These are phyloP conservation scores for Chrysopogon serrulatus DNA, from an alignment of 176 grass and related monocot genomes.

Conservation along the genomic window DNA sequence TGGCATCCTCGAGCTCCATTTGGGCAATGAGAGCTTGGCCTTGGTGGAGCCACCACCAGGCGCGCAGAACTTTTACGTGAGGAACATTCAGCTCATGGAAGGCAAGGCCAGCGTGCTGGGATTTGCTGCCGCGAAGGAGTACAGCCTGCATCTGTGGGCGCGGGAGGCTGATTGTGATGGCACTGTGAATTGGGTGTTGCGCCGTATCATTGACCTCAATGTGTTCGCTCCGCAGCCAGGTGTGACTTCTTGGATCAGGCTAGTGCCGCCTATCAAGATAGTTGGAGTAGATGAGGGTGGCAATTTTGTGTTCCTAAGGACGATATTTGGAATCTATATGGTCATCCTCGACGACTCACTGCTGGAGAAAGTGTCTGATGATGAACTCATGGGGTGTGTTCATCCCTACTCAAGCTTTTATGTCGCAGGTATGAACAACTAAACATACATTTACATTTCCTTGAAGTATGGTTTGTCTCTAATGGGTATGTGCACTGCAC, in stretches of 20 bases:
- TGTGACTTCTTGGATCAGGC: not conserved
- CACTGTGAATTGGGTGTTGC: not conserved
- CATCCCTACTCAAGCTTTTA: slow-evolving; percentile 7
- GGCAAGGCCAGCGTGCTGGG: not conserved
- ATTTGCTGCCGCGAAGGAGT: not conserved
- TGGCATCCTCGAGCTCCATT: slow-evolving; percentile 8
- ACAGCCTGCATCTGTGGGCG: not conserved
- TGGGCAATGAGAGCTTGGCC: not conserved
- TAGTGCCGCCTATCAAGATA: not conserved
- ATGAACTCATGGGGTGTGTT: not conserved
- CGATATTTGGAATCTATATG: not conserved
- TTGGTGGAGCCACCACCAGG: not conserved
- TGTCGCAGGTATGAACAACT: slow-evolving; percentile 9
- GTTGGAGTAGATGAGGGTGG: not conserved
- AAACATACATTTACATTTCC: not conserved
- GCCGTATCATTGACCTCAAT: not conserved
- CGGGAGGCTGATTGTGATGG: not conserved
- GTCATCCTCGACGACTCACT: not conserved
- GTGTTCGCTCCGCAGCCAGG: not conserved
- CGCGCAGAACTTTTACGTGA: not conserved
- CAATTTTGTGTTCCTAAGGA: not conserved
- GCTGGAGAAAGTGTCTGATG: not conserved
- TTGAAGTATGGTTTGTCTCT: not conserved
- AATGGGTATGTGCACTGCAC: not conserved
- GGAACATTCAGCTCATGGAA: not conserved